These are phyloP conservation scores for Yamadazyma epiphylla DNA, from an alignment of 1,139 yeast species.

Conservation along the genomic window DNA sequence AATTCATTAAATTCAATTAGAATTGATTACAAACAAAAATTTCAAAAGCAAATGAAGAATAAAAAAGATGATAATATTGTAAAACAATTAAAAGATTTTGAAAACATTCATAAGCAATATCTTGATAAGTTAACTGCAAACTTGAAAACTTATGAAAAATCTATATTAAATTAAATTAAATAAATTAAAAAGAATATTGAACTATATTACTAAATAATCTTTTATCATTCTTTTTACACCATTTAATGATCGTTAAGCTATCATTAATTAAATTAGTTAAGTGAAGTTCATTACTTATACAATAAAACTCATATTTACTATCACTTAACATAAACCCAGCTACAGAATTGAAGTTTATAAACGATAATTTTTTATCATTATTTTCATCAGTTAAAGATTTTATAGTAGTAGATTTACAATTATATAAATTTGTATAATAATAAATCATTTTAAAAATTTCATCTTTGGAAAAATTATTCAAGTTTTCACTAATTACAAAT, in stretches of 20 bases:
- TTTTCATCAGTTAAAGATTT: constrained; percentile 10
- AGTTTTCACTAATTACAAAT: constrained; percentile 26
- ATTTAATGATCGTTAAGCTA: constrained; percentile 31
- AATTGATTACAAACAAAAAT: constrained; percentile 53
- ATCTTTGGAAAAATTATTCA: background rate
- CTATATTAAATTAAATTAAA: constrained; percentile 30
- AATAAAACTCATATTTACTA: constrained; percentile 34
- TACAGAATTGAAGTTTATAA: constrained; percentile 23
- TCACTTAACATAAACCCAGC: constrained; percentile 40
- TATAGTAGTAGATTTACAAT: constrained; percentile 25
- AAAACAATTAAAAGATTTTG: constrained; percentile 55
- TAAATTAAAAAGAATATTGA: constrained; percentile 10
- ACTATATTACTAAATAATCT: constrained; percentile 31
- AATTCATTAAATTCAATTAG: constrained; percentile 57
- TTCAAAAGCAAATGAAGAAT: constrained; percentile 42
- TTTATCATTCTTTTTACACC: constrained; percentile 36
- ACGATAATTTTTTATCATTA: constrained; percentile 30
- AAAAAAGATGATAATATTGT: constrained; percentile 55
- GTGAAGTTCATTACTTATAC: constrained; percentile 27
- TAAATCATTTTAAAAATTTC: constrained; percentile 23
- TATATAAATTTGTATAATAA: constrained; percentile 28
- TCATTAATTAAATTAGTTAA: constrained; percentile 31
- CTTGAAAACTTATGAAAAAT: constrained; percentile 58
- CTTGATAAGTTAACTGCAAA: constrained; percentile 53
- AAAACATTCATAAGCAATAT: constrained; percentile 63